These are phyloP conservation scores for Saturnispora galanensis DNA, from an alignment of 805 yeast species.

Conservation along the genomic window DNA sequence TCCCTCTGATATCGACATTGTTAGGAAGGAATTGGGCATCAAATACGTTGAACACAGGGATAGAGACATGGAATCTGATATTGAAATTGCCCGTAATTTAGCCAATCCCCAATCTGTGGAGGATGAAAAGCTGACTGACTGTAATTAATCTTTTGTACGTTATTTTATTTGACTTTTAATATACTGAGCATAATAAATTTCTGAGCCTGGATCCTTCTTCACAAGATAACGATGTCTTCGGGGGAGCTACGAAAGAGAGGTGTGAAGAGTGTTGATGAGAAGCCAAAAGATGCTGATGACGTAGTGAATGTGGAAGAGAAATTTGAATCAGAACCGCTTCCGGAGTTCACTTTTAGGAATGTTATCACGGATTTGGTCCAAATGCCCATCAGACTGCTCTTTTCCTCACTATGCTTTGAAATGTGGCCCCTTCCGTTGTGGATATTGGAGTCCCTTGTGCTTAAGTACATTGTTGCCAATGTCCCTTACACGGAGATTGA, in stretches of 20 bases:
- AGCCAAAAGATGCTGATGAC: background rate
- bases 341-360: constrained; percentile 31
- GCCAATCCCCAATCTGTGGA: background rate
- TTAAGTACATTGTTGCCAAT: constrained; percentile 29
- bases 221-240: too few species aligned
- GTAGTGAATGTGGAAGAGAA: background rate
- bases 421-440: constrained; percentile 40
- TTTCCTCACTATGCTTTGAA: constrained; percentile 32
- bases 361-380: constrained; percentile 22
- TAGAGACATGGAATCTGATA: constrained; percentile 11
- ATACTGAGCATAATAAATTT: too few species aligned
- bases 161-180: too few species aligned
- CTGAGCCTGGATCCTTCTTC: too few species aligned
- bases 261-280: background rate
- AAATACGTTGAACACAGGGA: constrained; percentile 41
- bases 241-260: background rate
- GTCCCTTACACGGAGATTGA: constrained; percentile 78
- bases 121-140: background rate
- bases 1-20: constrained; percentile 62
- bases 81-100: constrained; percentile 4
- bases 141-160: background rate
- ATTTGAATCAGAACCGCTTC: constrained; percentile 10
- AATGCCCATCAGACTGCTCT: constrained; percentile 28
- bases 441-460: constrained; percentile 36
- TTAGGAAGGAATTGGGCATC: constrained; percentile 48